A percentile compares a stretch with the other conserved stretches of the same genome.
Evolutionary conservation across 257 asterid genomes (phyloP).

Genomic region (Solanum arcanum): DNA sequence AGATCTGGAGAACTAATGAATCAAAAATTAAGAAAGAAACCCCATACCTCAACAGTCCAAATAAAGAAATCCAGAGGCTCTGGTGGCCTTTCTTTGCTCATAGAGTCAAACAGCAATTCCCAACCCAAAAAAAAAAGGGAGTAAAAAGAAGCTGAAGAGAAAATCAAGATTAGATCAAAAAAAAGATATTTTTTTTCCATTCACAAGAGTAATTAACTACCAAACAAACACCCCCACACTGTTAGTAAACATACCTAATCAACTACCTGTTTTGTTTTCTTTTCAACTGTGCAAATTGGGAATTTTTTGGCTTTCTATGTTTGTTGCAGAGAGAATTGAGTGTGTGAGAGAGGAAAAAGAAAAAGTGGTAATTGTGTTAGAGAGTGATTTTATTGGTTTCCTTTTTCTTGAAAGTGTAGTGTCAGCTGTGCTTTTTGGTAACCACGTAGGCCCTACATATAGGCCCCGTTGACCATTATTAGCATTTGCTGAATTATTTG

Average conservation of each 20-base stretch:
- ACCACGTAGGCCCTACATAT: background rate
- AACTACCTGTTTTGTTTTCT: background rate
- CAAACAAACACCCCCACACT: background rate
- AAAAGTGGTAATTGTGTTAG: background rate
- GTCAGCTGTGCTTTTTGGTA: background rate
- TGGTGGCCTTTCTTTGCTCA: constrained; percentile 73
- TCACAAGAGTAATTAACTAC: background rate
- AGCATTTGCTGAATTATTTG: background rate
- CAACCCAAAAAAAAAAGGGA: background rate
- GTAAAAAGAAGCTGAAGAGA: background rate
- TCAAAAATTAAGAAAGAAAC: background rate
- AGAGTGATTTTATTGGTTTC: background rate
- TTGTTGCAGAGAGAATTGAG: background rate
- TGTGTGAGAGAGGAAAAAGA: background rate
- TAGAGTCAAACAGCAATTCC: constrained; percentile 12
- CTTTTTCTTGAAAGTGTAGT: background rate
- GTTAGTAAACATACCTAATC: background rate
- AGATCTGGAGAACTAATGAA: constrained; percentile 1
- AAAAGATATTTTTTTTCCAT: background rate
- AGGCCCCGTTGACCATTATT: background rate
- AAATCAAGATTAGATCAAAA: background rate
- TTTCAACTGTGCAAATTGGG: background rate
- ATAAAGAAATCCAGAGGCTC: constrained; percentile 91
- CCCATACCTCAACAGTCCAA: constrained; percentile 82
- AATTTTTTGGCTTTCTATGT: background rate